These are phyloP conservation scores for Hyphopichia homilentoma DNA, from an alignment of 805 yeast species.

Conservation along the genomic window DNA sequence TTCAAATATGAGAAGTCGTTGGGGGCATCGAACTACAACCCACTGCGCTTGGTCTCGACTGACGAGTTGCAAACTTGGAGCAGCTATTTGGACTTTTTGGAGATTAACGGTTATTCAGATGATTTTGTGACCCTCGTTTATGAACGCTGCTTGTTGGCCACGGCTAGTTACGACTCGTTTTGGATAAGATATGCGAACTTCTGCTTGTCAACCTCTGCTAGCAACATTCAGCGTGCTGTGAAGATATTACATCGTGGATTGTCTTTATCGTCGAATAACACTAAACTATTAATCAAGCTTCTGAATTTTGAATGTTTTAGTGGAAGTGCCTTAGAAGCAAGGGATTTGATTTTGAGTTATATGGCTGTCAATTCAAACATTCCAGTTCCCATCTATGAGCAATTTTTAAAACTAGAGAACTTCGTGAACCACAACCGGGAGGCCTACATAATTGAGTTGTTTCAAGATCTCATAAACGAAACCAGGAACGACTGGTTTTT, in stretches of 20 bases:
- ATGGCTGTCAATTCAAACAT: slow-evolving; percentile 23
- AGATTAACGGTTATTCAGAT: slow-evolving; percentile 27
- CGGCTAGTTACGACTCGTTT: slow-evolving; percentile 42
- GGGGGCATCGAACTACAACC: no score
- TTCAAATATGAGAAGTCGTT: slow-evolving; percentile 47
- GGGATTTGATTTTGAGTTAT: slow-evolving; percentile 17
- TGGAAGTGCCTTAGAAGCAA: slow-evolving; percentile 36
- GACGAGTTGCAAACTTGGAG: slow-evolving; percentile 60
- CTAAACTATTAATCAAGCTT: slow-evolving; percentile 35
- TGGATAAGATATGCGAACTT: slow-evolving; percentile 52
- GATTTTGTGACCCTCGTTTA: slow-evolving; percentile 31
- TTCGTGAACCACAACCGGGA: slow-evolving; percentile 22
- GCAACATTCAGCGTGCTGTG: slow-evolving; percentile 33
- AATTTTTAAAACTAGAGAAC: slow-evolving; percentile 41
- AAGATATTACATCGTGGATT: slow-evolving; percentile 35
- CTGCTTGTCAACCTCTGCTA: slow-evolving; percentile 22
- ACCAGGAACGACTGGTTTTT: slow-evolving; percentile 35
- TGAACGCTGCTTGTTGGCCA: slow-evolving; percentile 45
- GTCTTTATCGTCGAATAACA: slow-evolving; percentile 14
- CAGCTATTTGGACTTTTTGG: slow-evolving; percentile 53
- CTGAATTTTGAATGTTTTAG: slow-evolving; percentile 41
- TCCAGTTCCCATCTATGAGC: slow-evolving; percentile 35
- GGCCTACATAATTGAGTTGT: slow-evolving; percentile 21
- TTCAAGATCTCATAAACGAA: slow-evolving; percentile 23
- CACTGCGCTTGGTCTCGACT: slow-evolving; percentile 22